phyloP scores from a whole-genome alignment of 768 basidiomycete species.

The Inosperma sp. region DNA sequence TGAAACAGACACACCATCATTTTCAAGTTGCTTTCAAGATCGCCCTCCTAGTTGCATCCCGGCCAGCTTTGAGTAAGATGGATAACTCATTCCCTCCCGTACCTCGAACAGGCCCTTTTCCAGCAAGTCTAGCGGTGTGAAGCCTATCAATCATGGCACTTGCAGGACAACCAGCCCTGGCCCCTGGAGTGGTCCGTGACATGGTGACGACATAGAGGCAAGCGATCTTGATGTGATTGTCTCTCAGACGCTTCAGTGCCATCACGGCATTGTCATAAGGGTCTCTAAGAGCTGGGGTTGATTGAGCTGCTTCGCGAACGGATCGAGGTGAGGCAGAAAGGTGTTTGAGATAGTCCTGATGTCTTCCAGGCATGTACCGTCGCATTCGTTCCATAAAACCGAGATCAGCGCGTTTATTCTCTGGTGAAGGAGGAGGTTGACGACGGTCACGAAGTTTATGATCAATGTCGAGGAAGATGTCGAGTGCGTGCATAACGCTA shows the following conservation, averaged over 20 bases:
- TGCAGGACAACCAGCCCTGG: constrained; percentile 46
- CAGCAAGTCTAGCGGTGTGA: constrained; percentile 36
- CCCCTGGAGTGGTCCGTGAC: constrained; percentile 55
- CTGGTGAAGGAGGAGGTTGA: constrained; percentile 60
- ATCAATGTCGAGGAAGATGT: constrained; percentile 85
- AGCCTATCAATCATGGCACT: constrained; percentile 51
- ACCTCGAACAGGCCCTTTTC: constrained; percentile 59
- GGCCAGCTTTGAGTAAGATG: constrained; percentile 77
- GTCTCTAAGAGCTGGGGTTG: constrained; percentile 54
- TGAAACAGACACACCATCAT: constrained; percentile 15
- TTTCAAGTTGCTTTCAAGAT: constrained; percentile 37
- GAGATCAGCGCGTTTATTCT: constrained; percentile 60
- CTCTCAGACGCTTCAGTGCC: constrained; percentile 78
- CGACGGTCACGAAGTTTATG: constrained; percentile 72
- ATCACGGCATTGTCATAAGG: constrained; percentile 77
- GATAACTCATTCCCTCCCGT: constrained; percentile 89
- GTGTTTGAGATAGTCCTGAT: constrained; percentile 76
- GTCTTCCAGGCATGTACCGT: constrained; percentile 90
- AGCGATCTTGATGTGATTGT: constrained; percentile 86
- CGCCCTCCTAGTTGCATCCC: constrained; percentile 78
- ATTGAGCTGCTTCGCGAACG: constrained; percentile 56
- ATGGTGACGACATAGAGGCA: constrained; percentile 84
- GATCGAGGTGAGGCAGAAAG: constrained; percentile 57
- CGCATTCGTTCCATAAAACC: constrained; percentile 93
- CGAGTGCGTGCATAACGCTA: constrained; percentile 81